These are phyloP conservation scores for Albizia julibrissin DNA, from an alignment of 306 rosid genomes.

Conservation along the genomic window DNA sequence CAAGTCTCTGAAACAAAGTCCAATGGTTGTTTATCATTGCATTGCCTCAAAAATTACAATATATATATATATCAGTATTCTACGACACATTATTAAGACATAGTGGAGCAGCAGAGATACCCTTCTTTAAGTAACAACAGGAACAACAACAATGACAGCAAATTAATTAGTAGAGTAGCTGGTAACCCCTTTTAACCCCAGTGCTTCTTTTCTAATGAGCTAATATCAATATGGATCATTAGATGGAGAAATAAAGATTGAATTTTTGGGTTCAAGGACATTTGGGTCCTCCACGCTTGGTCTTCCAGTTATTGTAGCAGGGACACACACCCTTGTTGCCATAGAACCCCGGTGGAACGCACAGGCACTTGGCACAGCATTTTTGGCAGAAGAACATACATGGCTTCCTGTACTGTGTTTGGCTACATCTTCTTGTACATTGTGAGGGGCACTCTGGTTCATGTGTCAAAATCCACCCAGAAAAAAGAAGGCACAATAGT, in stretches of 20 bases:
- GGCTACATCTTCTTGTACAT: constrained; percentile 47
- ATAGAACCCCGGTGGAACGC: constrained; percentile 63
- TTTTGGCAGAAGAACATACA: constrained; percentile 66
- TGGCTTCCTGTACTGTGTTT: constrained; percentile 54
- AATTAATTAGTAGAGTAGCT: not conserved
- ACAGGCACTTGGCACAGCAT: constrained; percentile 51
- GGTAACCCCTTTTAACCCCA: not conserved
- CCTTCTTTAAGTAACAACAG: not conserved
- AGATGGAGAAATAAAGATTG: not conserved
- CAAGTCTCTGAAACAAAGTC: not conserved
- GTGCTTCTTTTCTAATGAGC: not conserved
- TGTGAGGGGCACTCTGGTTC: constrained; percentile 45
- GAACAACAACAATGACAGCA: not conserved
- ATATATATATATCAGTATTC: not conserved
- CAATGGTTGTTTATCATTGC: not conserved
- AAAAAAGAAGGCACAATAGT: not conserved
- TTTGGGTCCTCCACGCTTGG: constrained; percentile 65
- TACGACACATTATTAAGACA: not conserved
- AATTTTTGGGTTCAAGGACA: constrained; percentile 38
- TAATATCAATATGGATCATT: not conserved
- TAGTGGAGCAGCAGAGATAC: not conserved
- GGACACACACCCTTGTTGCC: constrained; percentile 65
- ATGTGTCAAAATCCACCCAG: not conserved
- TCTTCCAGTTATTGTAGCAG: constrained; percentile 73
- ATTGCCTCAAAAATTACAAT: not conserved